phyloP scores from a whole-genome alignment of 805 yeast genomes.

The Pichia insulana region DNA sequence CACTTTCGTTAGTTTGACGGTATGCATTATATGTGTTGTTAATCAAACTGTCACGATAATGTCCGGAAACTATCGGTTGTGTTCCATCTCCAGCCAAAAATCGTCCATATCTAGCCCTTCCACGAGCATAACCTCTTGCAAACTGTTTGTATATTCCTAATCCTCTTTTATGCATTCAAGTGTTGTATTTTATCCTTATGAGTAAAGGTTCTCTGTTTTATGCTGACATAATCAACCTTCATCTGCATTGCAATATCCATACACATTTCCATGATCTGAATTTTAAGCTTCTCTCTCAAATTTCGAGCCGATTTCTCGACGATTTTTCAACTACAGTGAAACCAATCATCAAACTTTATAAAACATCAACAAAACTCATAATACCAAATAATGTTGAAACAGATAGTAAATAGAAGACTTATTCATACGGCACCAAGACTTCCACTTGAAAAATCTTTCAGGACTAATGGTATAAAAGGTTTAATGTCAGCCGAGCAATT shows the following conservation, averaged over 20 bases:
- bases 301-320: neutral
- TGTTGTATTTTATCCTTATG: neutral
- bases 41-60: neutral
- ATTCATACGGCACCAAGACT: slow-evolving; percentile 62
- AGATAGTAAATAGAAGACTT: slow-evolving; percentile 21
- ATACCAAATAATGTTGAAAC: slow-evolving; percentile 8
- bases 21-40: slow-evolving; percentile 2
- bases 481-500: slow-evolving; percentile 60
- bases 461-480: slow-evolving; percentile 49
- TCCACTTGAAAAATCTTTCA: slow-evolving; percentile 31
- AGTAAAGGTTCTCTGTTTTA: neutral
- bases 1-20: slow-evolving; percentile 29
- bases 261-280: too few relatives aligned
- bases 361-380: neutral
- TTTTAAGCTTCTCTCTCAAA: too few relatives aligned
- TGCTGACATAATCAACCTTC: neutral
- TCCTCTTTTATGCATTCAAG: neutral
- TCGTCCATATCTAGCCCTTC: neutral
- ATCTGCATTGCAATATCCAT: too few relatives aligned
- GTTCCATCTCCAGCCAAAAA: neutral
- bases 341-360: neutral
- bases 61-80: slow-evolving; percentile 18
- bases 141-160: neutral
- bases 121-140: neutral
- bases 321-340: neutral